Evolutionary conservation across 2,329 filamentous ascomycete genomes (phyloP).

Genomic region (Fusarium hostae): DNA sequence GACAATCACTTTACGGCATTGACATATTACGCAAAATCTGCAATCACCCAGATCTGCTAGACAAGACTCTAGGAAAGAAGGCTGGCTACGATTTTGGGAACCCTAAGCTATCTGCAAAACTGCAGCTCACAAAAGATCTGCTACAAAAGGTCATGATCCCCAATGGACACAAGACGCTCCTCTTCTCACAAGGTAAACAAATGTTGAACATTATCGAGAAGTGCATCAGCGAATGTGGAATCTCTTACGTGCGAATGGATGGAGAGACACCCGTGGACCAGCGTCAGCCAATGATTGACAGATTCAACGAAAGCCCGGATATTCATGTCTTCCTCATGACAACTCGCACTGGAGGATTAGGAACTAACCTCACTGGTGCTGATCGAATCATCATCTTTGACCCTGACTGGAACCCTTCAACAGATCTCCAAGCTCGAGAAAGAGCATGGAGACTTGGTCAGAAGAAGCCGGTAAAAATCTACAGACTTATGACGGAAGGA

Average conservation of each 20-base stretch:
- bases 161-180: constrained; percentile 88
- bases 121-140: constrained; percentile 91
- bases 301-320: constrained; percentile 84
- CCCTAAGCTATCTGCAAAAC: constrained; percentile 86
- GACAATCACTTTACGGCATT: constrained; percentile 88
- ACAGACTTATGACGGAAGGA: constrained; percentile 96
- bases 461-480: constrained; percentile 94
- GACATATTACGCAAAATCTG: constrained; percentile 95
- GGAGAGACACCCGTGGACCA: constrained; percentile 88
- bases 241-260: constrained; percentile 91
- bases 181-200: constrained; percentile 93
- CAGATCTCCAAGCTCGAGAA: constrained; percentile 93
- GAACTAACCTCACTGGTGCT: constrained; percentile 93
- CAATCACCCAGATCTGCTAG: constrained; percentile 91
- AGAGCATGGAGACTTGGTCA: constrained; percentile 96
- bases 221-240: constrained; percentile 75
- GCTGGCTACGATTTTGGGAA: constrained; percentile 80
- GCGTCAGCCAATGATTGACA: constrained; percentile 89
- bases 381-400: constrained; percentile 98
- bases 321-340: constrained; percentile 93
- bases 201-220: constrained; percentile 95
- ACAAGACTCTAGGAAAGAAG: constrained; percentile 67
- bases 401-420: constrained; percentile 98
- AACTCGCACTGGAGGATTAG: constrained; percentile 93
- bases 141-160: constrained; percentile 85